Conservation (phyloP, 768 basidiomycete species). For the Lyophyllum atratum region DNA sequence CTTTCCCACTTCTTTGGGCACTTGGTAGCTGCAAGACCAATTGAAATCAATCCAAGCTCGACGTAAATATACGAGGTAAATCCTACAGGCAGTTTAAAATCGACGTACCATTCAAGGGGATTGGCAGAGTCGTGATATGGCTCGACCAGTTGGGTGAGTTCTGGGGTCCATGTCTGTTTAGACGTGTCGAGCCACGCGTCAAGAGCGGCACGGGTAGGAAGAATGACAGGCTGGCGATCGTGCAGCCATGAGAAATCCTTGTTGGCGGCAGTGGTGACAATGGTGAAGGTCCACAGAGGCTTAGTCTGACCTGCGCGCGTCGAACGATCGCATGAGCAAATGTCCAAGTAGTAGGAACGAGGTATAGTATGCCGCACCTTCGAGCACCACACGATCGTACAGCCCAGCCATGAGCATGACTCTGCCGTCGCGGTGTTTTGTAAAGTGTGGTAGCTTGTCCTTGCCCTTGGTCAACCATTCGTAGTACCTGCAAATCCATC, state of each 20-base stretch:
- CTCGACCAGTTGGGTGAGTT: slow-evolving; percentile 59
- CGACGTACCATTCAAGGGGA: slow-evolving; percentile 68
- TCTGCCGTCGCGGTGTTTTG: slow-evolving; percentile 60
- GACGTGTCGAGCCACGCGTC: slow-evolving; percentile 81
- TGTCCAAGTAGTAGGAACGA: background rate
- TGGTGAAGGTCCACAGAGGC: slow-evolving; percentile 80
- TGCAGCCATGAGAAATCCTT: slow-evolving; percentile 84
- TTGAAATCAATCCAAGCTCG: background rate
- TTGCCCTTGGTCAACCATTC: slow-evolving; percentile 92
- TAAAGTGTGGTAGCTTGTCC: slow-evolving; percentile 80
- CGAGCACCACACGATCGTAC: slow-evolving; percentile 72
- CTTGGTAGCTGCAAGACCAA: slow-evolving; percentile 64
- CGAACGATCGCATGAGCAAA: background rate
- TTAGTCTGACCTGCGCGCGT: slow-evolving; percentile 47
- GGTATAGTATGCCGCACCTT: slow-evolving; percentile 42
- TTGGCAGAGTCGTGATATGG: slow-evolving; percentile 53
- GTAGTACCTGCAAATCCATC: slow-evolving; percentile 65
- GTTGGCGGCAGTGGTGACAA: slow-evolving; percentile 82
- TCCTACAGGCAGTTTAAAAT: background rate
- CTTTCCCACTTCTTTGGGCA: slow-evolving; percentile 89
- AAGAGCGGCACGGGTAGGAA: slow-evolving; percentile 62
- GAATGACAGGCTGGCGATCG: slow-evolving; percentile 85
- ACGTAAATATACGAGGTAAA: background rate
- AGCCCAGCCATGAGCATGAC: slow-evolving; percentile 88
- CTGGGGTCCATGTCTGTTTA: slow-evolving; percentile 60